Percentiles rank a stretch among this genome's conserved stretches.
Conservation (phyloP, 306 rosid genomes). For the Quercus dentata region DNA sequence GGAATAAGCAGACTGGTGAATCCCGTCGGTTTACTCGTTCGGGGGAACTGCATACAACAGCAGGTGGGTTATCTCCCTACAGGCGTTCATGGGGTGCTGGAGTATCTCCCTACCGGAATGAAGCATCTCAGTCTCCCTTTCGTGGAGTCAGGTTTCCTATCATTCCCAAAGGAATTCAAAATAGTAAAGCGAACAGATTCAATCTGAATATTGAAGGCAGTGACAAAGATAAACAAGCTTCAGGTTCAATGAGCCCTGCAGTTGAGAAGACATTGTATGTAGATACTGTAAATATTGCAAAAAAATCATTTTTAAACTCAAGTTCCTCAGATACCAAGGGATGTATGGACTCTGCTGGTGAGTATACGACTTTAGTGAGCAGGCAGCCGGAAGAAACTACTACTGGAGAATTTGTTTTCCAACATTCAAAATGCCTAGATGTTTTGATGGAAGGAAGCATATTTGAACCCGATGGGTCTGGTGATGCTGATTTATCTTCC, state of each 20-base stretch:
- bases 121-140: conserved; percentile 50
- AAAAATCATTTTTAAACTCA: conserved; percentile 29
- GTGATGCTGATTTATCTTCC: conserved; percentile 27
- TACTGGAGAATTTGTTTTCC: conserved; percentile 32
- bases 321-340: conserved; percentile 29
- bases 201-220: conserved; percentile 26
- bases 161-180: conserved; percentile 47
- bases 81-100: conserved; percentile 60
- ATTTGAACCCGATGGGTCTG: conserved; percentile 28
- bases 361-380: conserved; percentile 21
- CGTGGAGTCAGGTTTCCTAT: conserved; percentile 39
- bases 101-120: conserved; percentile 63
- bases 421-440: conserved; percentile 35
- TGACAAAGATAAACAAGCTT: conserved; percentile 37
- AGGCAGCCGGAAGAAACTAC: conserved; percentile 29
- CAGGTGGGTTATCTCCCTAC: conserved; percentile 65
- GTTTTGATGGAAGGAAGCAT: conserved; percentile 24
- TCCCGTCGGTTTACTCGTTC: conserved; percentile 52
- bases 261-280: conserved; percentile 79
- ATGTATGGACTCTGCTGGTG: conserved; percentile 23
- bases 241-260: conserved; percentile 36
- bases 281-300: conserved; percentile 53
- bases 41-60: conserved; percentile 52
- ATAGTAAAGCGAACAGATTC: conserved; percentile 29
- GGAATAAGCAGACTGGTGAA: conserved; percentile 44